Evolutionary conservation across 352 stramenopile genomes (phyloP), one percentile per base, ranked within the genome.

Genomic region (Pythium pyrilobum): DNA sequence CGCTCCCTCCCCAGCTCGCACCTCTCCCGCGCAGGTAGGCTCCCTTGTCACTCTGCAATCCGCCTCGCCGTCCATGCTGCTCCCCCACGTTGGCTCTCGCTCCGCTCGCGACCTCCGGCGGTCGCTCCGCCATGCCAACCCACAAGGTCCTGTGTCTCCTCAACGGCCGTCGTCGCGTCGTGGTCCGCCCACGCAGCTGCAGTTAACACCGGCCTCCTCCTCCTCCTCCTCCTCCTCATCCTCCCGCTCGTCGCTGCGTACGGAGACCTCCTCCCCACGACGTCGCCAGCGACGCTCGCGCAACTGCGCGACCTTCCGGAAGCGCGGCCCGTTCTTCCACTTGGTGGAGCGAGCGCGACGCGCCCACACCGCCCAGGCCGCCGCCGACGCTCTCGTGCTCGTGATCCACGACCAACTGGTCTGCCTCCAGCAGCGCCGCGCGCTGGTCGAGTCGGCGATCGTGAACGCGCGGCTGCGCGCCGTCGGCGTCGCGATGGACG

Each of bases 401-500:
- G 29, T 3, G 12, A 52, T 41, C 18, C 21, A 32, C 8, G 1
- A 12, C 31, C 44, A 50, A 7, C n/a, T 50, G 18, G n/a, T 39
- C 16, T 21, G 24, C 15, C 29, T 52, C 11, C 9, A 32, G 2
- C 44, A 41, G 10, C 61, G 56, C 18, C 71, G 71, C n/a, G 34
- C 55, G 16, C 47, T 81, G 16, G 15, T 77, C 16, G 54, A 74
- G 45, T 74, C 71, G 10, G 50, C 38, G 10, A 53, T 65, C 47
- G 21, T 85, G 6, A 70, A 72, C 32, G 33, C 59, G 4, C 52
- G 57, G 9, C 45, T 24, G 15, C 72, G 71, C 21, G 74, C 62
- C 1, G 50, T 65, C 25, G 50, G 36, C 4, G 31, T 73, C 39
- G 71, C 71, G 18, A 56, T 77, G 16, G 56, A 60, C 20, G 65